Evolutionary conservation across 768 basidiomycete genomes (phyloP), one percentile per base, ranked within the genome.

Genomic region (Kwoniella mangroviensis): DNA sequence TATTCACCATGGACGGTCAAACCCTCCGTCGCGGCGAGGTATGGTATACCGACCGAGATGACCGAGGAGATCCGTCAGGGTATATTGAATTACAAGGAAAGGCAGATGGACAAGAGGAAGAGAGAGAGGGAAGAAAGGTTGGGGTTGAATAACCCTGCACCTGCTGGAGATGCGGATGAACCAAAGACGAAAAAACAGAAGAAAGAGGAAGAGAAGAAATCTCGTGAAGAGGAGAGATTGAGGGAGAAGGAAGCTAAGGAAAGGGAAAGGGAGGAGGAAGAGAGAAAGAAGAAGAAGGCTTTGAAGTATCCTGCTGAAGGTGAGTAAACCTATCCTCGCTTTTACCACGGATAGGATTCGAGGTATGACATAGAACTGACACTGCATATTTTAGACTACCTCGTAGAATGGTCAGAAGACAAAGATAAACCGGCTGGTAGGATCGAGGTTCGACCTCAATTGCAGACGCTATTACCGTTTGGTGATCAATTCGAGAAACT

Each of bases 1-100:
- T 94, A 93, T 9, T 92, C 93, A 0, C 96, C 97, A 6, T 99
- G 97, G 97, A 90, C 90, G 1, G 94, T 98, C 40, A 98, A 98
- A 82, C 88, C 88, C 1, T 84, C 86, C 6, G 91, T 98, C 66
- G 95, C 94, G 1, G 87, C 87, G 68, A 88, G 90, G 64, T 97
- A 94, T 83, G 92, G 91, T 12, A 90, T 99, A 40, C 89, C 90
- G 71, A 89, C 88, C 26, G 86, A 91, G 63, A 94, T 95, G 91
- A 89, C 93, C 0, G 93, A 92, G 74, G 92, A 90, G 77, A 90
- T 90, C 26, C 88, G 90, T 58, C 89, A 88, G 79, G 88, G 89
- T 7, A 92, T 94, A 12, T 90, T 91, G 78, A 88, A 84, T 68
- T 88, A 92, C 71, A 92, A 92, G 84, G 92, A 91, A 73, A 90